A percentile compares a stretch with the other conserved stretches of the same genome.
Conservation (phyloP, 192 early-diverging fungal species). For the Chytriomyces sp. region DNA sequence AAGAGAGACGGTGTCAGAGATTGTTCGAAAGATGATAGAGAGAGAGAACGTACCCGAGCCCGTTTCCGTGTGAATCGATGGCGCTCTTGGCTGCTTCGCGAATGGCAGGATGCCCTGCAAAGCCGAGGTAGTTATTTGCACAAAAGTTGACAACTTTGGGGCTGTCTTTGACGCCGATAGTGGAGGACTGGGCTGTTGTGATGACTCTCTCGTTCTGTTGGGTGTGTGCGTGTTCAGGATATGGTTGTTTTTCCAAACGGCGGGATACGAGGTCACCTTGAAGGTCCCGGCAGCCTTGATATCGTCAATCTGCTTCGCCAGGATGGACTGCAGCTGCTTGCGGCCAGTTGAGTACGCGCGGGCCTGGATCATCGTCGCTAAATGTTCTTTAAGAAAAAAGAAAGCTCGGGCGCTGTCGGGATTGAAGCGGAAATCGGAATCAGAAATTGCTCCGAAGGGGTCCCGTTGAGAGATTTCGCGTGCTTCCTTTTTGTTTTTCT, state of each 20-base stretch:
- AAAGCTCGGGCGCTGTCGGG: too few species aligned
- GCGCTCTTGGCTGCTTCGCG: conserved; percentile 56
- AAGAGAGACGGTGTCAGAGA: too few species aligned
- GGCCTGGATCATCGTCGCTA: background rate
- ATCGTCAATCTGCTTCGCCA: conserved; percentile 51
- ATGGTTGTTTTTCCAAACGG: background rate
- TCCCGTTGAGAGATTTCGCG: background rate
- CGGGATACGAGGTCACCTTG: conserved; percentile 46
- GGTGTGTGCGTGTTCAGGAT: background rate
- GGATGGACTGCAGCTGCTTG: conserved; percentile 23
- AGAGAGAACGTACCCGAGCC: conserved; percentile 44
- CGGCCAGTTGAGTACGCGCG: conserved; percentile 22
- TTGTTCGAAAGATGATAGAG: too few species aligned
- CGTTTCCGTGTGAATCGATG: conserved; percentile 65
- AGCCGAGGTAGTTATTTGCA: conserved; percentile 75
- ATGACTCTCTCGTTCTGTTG: conserved; percentile 62
- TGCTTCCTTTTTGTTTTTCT: background rate
- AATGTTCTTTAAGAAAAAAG: background rate
- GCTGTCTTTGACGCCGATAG: conserved; percentile 55
- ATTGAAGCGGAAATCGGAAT: too few species aligned
- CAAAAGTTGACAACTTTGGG: conserved; percentile 66
- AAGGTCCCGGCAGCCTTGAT: conserved; percentile 69
- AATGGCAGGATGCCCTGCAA: conserved; percentile 61
- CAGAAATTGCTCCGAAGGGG: background rate
- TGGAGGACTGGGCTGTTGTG: conserved; percentile 59